Conservation (phyloP, 108 stramenopile species). For the Seminavis robusta region DNA sequence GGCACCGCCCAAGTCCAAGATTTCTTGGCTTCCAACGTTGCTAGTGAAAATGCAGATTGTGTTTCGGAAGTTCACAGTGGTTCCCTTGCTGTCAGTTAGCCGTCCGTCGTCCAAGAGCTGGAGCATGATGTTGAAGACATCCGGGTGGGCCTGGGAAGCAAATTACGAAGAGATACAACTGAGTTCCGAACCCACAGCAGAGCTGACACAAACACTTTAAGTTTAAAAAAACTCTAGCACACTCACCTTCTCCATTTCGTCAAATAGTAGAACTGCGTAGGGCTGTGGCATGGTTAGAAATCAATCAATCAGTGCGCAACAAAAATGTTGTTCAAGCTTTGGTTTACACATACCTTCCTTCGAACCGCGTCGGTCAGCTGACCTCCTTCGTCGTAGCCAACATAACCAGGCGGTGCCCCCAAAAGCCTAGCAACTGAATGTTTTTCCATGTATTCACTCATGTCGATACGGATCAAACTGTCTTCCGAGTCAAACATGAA, state of each 20-base stretch:
- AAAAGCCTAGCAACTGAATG: constrained; percentile 90
- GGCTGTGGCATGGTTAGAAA: too few relatives aligned
- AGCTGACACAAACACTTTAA: too few relatives aligned
- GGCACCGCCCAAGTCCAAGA: constrained; percentile 71
- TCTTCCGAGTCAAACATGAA: constrained; percentile 93
- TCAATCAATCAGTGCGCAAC: too few relatives aligned
- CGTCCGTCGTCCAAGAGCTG: constrained; percentile 98
- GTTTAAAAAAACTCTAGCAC: too few relatives aligned
- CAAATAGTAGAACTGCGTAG: constrained; percentile 94
- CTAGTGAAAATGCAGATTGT: constrained; percentile 95
- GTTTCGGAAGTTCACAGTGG: constrained; percentile 94
- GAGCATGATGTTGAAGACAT: constrained; percentile 96
- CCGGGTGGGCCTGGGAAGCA: constrained; percentile 97
- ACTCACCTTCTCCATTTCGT: constrained; percentile 99
- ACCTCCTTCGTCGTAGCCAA: constrained; percentile 98
- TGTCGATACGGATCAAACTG: constrained; percentile 94
- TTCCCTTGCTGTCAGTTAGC: constrained; percentile 96
- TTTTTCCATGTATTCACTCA: constrained; percentile 97
- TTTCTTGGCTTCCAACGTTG: constrained; percentile 93
- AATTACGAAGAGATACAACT: too few relatives aligned
- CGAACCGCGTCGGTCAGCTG: constrained; percentile 98
- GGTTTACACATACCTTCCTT: too few relatives aligned
- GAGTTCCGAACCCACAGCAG: too few relatives aligned
- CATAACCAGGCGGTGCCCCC: constrained; percentile 97
- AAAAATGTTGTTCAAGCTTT: too few relatives aligned